phyloP scores from a whole-genome alignment of 257 asterid genomes.

The Nicotiana otophora region DNA sequence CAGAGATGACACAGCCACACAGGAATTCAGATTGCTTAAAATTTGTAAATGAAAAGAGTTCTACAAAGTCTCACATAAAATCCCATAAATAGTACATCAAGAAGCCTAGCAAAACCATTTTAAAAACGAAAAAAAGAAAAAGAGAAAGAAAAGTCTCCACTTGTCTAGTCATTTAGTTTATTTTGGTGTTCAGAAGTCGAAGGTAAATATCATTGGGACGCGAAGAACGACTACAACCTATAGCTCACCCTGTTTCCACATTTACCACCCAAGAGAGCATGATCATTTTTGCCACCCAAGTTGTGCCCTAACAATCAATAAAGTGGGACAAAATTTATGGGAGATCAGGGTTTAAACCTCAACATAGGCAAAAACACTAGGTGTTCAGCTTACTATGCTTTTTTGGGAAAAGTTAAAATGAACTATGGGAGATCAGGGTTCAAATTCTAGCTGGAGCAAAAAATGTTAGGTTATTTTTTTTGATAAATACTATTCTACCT shows the following conservation, averaged over 20 bases:
- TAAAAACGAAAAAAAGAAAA: not conserved
- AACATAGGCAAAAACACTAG: not conserved
- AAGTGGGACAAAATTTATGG: not conserved
- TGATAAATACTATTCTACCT: not conserved
- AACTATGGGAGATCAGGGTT: not conserved
- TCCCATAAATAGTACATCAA: not conserved
- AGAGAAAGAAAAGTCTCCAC: not conserved
- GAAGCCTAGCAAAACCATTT: not conserved
- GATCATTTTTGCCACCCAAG: not conserved
- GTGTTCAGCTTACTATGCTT: not conserved
- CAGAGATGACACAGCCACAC: not conserved
- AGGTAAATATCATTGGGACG: not conserved
- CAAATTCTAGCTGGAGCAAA: not conserved
- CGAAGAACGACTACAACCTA: not conserved
- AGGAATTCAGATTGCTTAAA: not conserved
- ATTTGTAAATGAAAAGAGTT: not conserved
- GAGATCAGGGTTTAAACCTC: not conserved
- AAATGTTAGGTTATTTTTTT: not conserved
- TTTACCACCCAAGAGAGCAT: not conserved
- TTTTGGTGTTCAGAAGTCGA: not conserved
- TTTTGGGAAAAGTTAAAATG: not conserved
- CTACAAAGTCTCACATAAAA: not conserved
- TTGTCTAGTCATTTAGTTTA: not conserved
- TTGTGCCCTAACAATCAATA: not conserved
- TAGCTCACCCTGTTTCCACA: not conserved